These are phyloP conservation scores for Diaporthe ampelina DNA, from an alignment of 2,329 filamentous ascomycete species.

Conservation along the genomic window DNA sequence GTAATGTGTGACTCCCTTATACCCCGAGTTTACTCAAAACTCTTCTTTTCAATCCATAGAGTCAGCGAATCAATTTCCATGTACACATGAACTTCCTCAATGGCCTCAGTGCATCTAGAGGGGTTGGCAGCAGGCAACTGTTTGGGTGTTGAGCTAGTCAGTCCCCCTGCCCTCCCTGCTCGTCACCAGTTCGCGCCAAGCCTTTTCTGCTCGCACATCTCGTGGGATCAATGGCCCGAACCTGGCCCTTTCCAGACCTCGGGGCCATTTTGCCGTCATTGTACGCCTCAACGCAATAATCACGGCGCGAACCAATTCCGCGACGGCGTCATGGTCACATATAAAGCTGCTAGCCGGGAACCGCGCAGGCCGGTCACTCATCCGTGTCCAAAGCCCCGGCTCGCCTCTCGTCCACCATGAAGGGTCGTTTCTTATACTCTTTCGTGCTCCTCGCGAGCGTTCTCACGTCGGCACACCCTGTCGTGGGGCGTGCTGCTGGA, in stretches of 20 bases:
- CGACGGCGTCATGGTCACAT: slow-evolving; percentile 9
- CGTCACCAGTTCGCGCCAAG: slow-evolving; percentile 15
- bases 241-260: slow-evolving; percentile 6
- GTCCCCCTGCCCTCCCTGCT: slow-evolving; percentile 5
- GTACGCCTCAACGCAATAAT: slow-evolving; percentile 11
- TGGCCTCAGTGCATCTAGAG: neutral
- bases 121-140: neutral
- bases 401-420: slow-evolving; percentile 1
- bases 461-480: neutral
- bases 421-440: neutral
- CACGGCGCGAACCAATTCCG: neutral
- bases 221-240: slow-evolving; percentile 30
- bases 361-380: neutral
- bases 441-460: slow-evolving; percentile 2
- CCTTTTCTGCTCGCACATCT: slow-evolving; percentile 13
- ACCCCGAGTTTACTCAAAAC: slow-evolving; percentile 34
- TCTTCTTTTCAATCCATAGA: slow-evolving; percentile 23
- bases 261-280: slow-evolving; percentile 8
- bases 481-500: slow-evolving; percentile 26
- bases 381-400: neutral
- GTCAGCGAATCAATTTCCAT: slow-evolving; percentile 24
- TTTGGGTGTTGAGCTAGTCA: slow-evolving; percentile 6
- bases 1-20: slow-evolving; percentile 38
- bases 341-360: neutral
- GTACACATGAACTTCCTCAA: neutral